Evolutionary conservation across 331 rosid genomes (phyloP).

Genomic region (Spiraea crenata): DNA sequence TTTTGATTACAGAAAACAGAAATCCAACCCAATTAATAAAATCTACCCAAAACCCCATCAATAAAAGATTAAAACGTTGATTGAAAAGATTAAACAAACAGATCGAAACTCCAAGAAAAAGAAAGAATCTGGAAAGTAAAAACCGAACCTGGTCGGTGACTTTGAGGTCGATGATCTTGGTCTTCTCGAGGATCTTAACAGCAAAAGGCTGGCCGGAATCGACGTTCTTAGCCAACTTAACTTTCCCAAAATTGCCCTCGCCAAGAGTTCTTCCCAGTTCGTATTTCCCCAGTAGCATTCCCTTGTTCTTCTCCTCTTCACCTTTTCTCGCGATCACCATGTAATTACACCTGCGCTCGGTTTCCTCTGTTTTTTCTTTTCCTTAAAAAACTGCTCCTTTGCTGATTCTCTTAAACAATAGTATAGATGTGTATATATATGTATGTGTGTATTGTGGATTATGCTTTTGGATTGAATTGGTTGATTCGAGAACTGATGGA

Average conservation of each 20-base stretch:
- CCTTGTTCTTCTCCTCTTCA: slow-evolving; percentile 11
- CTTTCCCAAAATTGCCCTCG: slow-evolving; percentile 92
- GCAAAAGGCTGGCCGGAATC: slow-evolving; percentile 62
- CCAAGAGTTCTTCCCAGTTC: slow-evolving; percentile 83
- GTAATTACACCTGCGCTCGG: neutral
- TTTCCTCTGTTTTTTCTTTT: neutral
- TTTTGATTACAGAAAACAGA: neutral
- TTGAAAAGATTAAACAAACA: neutral
- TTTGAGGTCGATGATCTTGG: slow-evolving; percentile 52
- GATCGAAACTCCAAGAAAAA: neutral
- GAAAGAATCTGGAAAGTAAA: neutral
- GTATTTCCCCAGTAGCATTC: slow-evolving; percentile 70
- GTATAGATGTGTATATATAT: too few relatives aligned
- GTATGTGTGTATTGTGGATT: too few relatives aligned
- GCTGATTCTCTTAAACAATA: too few relatives aligned
- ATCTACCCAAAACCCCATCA: neutral
- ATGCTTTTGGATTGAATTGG: neutral
- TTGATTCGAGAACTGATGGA: neutral
- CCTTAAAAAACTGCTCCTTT: too few relatives aligned
- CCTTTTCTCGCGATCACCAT: slow-evolving; percentile 37
- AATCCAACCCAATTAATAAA: too few relatives aligned
- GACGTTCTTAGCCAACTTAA: slow-evolving; percentile 61
- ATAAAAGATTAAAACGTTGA: neutral
- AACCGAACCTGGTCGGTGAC: slow-evolving; percentile 66
- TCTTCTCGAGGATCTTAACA: slow-evolving; percentile 77